These are phyloP conservation scores for Alternaria triticina DNA, from an alignment of 2,329 filamentous ascomycete genomes.

Conservation along the genomic window DNA sequence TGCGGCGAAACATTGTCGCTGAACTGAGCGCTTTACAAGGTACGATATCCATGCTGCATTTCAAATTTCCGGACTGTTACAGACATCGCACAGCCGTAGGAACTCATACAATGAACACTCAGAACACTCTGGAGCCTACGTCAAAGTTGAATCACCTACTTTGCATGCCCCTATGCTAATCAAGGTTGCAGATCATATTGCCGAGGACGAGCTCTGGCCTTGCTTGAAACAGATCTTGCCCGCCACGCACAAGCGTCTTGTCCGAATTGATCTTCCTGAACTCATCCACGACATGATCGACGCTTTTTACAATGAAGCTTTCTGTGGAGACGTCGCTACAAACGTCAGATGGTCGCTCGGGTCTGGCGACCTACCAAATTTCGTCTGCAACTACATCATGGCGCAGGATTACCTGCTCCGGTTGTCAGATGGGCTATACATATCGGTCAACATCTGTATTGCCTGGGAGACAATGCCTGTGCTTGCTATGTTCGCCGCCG, in stretches of 20 bases:
- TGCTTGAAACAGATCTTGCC: slow-evolving; percentile 20
- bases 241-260: neutral
- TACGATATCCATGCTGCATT: neutral
- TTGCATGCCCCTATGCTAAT: neutral
- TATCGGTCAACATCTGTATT: slow-evolving; percentile 23
- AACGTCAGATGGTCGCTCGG: slow-evolving; percentile 33
- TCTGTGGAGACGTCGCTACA: neutral
- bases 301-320: slow-evolving; percentile 25
- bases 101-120: neutral
- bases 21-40: slow-evolving; percentile 2
- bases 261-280: slow-evolving; percentile 27
- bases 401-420: slow-evolving; percentile 43
- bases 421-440: slow-evolving; percentile 10
- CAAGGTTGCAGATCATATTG: slow-evolving; percentile 4
- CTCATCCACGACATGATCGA: slow-evolving; percentile 38
- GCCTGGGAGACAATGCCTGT: slow-evolving; percentile 5
- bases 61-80: neutral
- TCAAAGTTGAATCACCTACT: neutral
- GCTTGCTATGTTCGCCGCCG: slow-evolving; percentile 21
- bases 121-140: neutral
- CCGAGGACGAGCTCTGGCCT: slow-evolving; percentile 13
- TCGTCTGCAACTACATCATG: slow-evolving; percentile 41
- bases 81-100: neutral
- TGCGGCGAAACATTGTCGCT: slow-evolving; percentile 18
- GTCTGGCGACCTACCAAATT: slow-evolving; percentile 29